phyloP scores from a whole-genome alignment of 169 alveolate genomes.

The Eimeria acervulina region DNA sequence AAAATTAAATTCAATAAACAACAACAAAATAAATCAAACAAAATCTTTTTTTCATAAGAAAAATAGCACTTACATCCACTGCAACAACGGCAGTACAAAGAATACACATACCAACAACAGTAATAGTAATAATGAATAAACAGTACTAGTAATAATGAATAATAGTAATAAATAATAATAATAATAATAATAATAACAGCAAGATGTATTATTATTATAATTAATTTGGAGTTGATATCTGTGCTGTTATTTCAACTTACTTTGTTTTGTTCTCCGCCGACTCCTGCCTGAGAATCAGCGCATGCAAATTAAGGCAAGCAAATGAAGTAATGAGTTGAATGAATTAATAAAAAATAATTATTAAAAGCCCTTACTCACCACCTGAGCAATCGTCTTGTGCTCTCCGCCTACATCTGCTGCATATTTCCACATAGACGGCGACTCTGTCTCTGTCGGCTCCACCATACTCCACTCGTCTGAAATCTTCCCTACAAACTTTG shows the following conservation, averaged over 20 bases:
- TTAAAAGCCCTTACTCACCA: constrained; percentile 42
- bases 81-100: too few species aligned
- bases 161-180: too few species aligned
- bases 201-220: too few species aligned
- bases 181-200: not conserved
- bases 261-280: constrained; percentile 3
- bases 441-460: not conserved
- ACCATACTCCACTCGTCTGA: constrained; percentile 26
- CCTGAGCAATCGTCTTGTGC: constrained; percentile 89
- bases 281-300: not conserved
- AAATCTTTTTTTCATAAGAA: not conserved
- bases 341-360: too few species aligned
- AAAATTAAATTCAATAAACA: too few species aligned
- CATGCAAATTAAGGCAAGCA: not conserved
- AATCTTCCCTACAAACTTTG: constrained; percentile 51
- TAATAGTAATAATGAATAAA: too few species aligned
- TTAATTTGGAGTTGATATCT: too few species aligned
- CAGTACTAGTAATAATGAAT: too few species aligned
- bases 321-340: too few species aligned
- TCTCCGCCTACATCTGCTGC: constrained; percentile 91
- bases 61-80: not conserved
- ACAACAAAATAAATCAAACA: not conserved
- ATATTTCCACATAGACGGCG: constrained; percentile 86
- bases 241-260: too few species aligned
- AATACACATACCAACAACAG: too few species aligned